A percentile compares a stretch with the other conserved stretches of the same genome.
These are phyloP conservation scores for Eremothecium cymbalariae DNA, from an alignment of 1,139 yeast species.

Conservation along the genomic window DNA sequence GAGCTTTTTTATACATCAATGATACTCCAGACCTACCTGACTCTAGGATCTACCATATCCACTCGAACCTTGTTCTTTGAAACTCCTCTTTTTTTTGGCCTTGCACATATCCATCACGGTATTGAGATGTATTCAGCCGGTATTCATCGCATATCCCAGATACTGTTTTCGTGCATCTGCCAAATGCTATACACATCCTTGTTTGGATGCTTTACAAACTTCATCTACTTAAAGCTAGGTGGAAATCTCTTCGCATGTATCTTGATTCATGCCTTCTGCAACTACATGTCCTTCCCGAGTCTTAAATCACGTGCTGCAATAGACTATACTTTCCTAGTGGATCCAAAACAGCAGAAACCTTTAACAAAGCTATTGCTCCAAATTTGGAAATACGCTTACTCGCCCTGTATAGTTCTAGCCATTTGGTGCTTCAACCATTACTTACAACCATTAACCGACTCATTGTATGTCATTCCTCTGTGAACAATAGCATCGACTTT, in stretches of 20 bases:
- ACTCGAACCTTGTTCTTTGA: conserved; percentile 32
- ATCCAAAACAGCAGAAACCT: background rate
- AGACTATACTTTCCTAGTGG: background rate
- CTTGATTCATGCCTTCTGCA: conserved; percentile 65
- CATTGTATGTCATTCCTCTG: too few relatives aligned
- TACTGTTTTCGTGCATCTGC: conserved; percentile 39
- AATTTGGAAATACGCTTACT: conserved; percentile 17
- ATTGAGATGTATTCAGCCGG: conserved; percentile 41
- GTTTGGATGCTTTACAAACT: conserved; percentile 72
- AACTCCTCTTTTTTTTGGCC: conserved; percentile 71
- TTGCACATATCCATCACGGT: conserved; percentile 91
- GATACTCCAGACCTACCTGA: conserved; percentile 37
- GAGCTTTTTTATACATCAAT: conserved; percentile 73
- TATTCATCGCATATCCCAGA: conserved; percentile 27
- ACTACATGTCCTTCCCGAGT: conserved; percentile 67
- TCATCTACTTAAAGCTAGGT: conserved; percentile 43
- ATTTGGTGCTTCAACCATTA: conserved; percentile 16
- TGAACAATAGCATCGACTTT: too few relatives aligned
- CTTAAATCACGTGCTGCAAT: conserved; percentile 2
- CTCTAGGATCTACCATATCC: conserved; percentile 31
- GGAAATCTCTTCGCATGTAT: conserved; percentile 57
- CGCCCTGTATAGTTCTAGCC: conserved; percentile 14
- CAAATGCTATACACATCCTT: conserved; percentile 69
- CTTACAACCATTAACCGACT: conserved; percentile 7
- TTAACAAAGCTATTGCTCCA: background rate